These are phyloP conservation scores for Moesziomyces parantarcticus DNA, from an alignment of 1,284 basidiomycete species.

Conservation along the genomic window DNA sequence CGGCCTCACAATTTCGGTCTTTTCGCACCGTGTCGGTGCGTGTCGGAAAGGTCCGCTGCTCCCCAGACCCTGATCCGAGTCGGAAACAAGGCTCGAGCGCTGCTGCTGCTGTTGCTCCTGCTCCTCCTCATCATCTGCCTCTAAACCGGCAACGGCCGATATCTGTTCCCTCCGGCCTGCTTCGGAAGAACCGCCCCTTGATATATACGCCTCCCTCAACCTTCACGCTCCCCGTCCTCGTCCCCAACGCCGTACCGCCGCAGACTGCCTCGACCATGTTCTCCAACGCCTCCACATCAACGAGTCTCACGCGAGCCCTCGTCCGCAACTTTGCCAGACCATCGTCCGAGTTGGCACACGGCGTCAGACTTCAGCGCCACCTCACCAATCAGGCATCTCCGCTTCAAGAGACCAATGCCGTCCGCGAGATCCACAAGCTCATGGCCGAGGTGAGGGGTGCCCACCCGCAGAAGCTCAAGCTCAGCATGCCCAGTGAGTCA, in stretches of 20 bases:
- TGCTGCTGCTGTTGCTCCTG: conserved; percentile 12
- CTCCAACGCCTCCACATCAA: background rate
- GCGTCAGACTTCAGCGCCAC: conserved; percentile 1
- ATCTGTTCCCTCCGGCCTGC: conserved; percentile 2
- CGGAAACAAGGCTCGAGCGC: background rate
- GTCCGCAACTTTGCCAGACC: background rate
- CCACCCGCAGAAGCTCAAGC: conserved; percentile 45
- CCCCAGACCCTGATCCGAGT: background rate
- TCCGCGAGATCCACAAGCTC: conserved; percentile 46
- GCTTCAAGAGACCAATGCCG: conserved; percentile 49
- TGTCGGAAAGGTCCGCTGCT: background rate
- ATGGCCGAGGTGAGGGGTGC: conserved; percentile 45
- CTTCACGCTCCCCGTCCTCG: too few relatives aligned
- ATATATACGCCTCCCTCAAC: background rate
- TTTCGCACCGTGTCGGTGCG: too few relatives aligned
- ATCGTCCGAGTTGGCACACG: background rate
- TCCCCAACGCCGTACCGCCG: background rate
- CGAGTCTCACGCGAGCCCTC: background rate
- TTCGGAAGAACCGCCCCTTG: background rate
- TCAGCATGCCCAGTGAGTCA: conserved; percentile 45
- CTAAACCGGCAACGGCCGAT: background rate
- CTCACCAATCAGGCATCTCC: conserved; percentile 42
- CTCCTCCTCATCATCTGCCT: conserved; percentile 14
- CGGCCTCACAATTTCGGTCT: too few relatives aligned
- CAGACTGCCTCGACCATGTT: background rate